Evolutionary conservation across 78 protist species (phyloP), one percentile per base, ranked within the genome.

Genomic region (Bigelowiella natans): DNA sequence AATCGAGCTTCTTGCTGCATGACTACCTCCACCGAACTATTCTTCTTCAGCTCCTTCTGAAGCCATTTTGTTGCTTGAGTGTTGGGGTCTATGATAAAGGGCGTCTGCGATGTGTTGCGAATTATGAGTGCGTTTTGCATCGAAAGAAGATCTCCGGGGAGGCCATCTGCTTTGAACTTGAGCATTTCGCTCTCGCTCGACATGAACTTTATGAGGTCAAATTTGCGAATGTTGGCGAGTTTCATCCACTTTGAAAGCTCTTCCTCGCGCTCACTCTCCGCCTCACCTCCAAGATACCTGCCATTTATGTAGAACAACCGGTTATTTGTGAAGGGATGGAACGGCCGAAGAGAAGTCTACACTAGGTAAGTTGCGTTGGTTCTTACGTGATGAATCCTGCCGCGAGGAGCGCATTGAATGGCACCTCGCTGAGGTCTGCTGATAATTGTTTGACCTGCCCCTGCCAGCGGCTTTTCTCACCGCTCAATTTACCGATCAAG

Each of bases 41-140:
- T 36, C 34, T 82, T 64, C 18, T 18, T 18, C 88, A 96, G 64
- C 30, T 88, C 40, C 31, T 0, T 90, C 82, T 0, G 0, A 82
- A 96, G 95, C 96, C 96, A 96, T 30, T 88, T 39, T n/a, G 88
- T 28, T 2, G 96, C 95, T 73, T 90, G 94, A 2, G 94, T 28
- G 2, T 95, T 88, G 26, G 97, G 97, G 85, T 96, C 97, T 88
- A 96, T 86, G 91, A 96, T 89, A 84, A 96, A 51, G 29, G 97
- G 95, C 0, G 86, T 38, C 2, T 37, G 7, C 1, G 0, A 1
- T n/a, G 40, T 2, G 39, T 83, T 0, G 73, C 83, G 39, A 83
- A 96, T 83, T 38, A 89, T 39, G 84, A 94, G 40, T 2, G 96
- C 97, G 39, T 96, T 96, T n/a, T 96, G 96, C 89, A 88, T 34